Evolutionary conservation across 495 filamentous ascomycete genomes (phyloP), one percentile per base, ranked within the genome.

Genomic region (Xylaria venustula): DNA sequence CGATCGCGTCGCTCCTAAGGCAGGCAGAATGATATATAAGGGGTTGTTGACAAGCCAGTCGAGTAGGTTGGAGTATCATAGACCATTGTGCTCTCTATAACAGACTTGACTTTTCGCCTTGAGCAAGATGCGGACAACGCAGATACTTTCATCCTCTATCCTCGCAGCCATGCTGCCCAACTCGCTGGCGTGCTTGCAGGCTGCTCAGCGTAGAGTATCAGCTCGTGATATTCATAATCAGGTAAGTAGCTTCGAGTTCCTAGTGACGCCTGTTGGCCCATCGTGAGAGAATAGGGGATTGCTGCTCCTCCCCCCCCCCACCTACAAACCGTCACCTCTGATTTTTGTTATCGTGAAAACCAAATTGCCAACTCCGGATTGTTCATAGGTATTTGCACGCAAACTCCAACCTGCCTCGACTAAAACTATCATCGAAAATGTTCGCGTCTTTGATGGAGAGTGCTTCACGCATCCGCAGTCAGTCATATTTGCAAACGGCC

Each of bases 371-470:
- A n/a, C n/a, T n/a, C n/a, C n/a, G n/a, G n/a, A n/a, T n/a, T n/a
- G n/a, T n/a, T n/a, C 44, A 30, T 48, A 59, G 9, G 45, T 49
- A 3, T 40, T n/a, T 17, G 25, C 42, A 57, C 57, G 51, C 22
- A 40, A 20, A 37, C 3, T 45, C 52, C 32, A 61, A 12, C 41
- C 37, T 17, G 26, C 49, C 5, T 19, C 55, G 11, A 55, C 53
- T 3, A 70, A 67, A 32, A 70, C 67, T 7, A 62, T 62, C 11
- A 65, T 70, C 37, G 56, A 50, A 2, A 70, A 70, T 30, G 67
- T 70, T 9, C 65, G 62, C 11, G 59, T 70, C 17, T 70, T 70
- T 14, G 54, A 70, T 25, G 65, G 65, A 1, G 49, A 56, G 28
- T 30, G 15, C 0, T 61, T 67, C 46, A 52, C 61, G 12, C 19